Evolutionary conservation across 2,329 filamentous ascomycete genomes (phyloP), one percentile per base, ranked within the genome.

Genomic region (Boeremia exigua): DNA sequence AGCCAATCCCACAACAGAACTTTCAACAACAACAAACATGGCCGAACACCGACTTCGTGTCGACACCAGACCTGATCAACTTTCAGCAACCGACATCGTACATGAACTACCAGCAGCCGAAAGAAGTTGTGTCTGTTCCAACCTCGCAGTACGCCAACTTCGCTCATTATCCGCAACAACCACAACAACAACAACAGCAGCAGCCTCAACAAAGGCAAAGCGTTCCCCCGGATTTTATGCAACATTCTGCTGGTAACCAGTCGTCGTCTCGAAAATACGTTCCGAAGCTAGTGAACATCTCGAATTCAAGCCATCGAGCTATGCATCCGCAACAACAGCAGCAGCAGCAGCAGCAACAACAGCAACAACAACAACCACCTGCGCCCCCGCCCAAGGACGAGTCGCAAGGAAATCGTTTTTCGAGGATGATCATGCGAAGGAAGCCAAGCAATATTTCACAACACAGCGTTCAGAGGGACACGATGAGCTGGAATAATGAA

Each of bases 401-500:
- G 23, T 60, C 61, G 15, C 69, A 71, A 44, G 62, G 66, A 32
- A 72, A 72, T 27, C 67, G 72, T 32, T 75, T 74, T 51, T 74
- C 72, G 2, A 61, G 69, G 33, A 70, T 73, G 50, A 69, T 70
- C 33, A 72, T 74, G 70, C 63, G 71, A 48, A 61, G 72, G 39
- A 68, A 71, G 19, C 70, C 71, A 15, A 73, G 70, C 56, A 75
- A 74, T 44, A 74, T 75, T 33, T 75, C 72, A 9, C 72, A 75
- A 53, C 72, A 75, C 39, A 72, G 65, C 29, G 61, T 69, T 15
- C 69, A 74, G 34, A 56, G 70, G 45, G 71, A 73, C 30, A 66
- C 52, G 19, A 48, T 72, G 52, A 70, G 67, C 42, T 75, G 72
- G 72, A 69, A 72, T 38, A 70, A 73, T 37, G 71, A 73, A 49